Evolutionary conservation across 805 yeast genomes (phyloP).

Genomic region (Starmerella kuoi): DNA sequence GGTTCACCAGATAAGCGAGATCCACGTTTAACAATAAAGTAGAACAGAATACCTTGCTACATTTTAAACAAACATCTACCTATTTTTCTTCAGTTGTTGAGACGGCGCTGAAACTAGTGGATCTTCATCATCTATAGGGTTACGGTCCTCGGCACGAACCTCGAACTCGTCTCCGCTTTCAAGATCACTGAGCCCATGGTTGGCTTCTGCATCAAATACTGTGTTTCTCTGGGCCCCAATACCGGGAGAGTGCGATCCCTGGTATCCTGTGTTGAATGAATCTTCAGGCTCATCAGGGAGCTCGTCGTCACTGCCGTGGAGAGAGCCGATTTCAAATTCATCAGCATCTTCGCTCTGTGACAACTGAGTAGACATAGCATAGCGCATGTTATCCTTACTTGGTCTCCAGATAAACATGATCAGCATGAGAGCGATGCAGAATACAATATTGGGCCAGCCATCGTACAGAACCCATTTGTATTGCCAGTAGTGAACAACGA

Average conservation of each 20-base stretch:
- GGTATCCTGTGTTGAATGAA: conserved; percentile 1
- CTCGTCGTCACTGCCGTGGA: conserved; percentile 31
- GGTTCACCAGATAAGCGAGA: too few species aligned
- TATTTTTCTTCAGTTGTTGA: conserved; percentile 1
- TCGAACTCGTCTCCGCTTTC: conserved; percentile 21
- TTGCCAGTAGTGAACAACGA: conserved; percentile 85
- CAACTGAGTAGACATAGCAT: conserved; percentile 87
- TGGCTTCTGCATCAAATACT: conserved; percentile 17
- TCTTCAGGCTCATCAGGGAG: neutral
- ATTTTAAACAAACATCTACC: too few species aligned
- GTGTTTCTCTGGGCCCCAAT: conserved; percentile 13
- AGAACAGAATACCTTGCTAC: too few species aligned
- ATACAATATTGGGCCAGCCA: conserved; percentile 90
- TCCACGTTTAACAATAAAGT: too few species aligned
- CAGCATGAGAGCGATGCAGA: conserved; percentile 69
- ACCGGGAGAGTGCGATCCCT: neutral
- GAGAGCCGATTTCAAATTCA: conserved; percentile 50
- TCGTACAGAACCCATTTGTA: conserved; percentile 76
- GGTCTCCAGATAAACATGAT: conserved; percentile 95
- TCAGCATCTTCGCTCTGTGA: conserved; percentile 65
- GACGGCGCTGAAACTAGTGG: conserved; percentile 21
- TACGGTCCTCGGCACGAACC: conserved; percentile 4
- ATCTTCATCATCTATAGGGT: conserved; percentile 15
- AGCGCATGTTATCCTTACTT: conserved; percentile 83
- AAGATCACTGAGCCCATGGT: conserved; percentile 20